Percentiles rank a stretch among this genome's conserved stretches.
Conservation (phyloP, 768 basidiomycete species). For the Clitopilus passeckerianus region DNA sequence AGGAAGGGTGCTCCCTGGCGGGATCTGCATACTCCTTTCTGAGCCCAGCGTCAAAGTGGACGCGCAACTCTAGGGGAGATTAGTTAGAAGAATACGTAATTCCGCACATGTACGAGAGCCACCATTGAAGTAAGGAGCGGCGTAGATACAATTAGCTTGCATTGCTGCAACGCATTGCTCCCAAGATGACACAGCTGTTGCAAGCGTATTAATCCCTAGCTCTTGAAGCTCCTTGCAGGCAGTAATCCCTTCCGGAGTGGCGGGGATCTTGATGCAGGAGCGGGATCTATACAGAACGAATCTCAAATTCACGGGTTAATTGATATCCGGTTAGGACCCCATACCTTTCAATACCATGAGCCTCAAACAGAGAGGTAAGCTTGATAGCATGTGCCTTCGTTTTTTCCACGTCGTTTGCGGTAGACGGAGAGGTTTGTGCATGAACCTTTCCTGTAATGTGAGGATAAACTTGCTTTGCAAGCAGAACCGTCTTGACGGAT, state of each 20-base stretch:
- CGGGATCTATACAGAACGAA: slow-evolving; percentile 27
- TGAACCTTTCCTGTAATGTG: slow-evolving; percentile 37
- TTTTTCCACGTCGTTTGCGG: slow-evolving; percentile 33
- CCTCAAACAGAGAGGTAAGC: slow-evolving; percentile 35
- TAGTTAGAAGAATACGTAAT: too few relatives aligned
- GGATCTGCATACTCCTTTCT: slow-evolving; percentile 35
- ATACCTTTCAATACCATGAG: slow-evolving; percentile 36
- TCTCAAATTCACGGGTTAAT: background rate
- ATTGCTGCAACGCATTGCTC: slow-evolving; percentile 51
- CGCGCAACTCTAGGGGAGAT: slow-evolving; percentile 32
- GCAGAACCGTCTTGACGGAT: slow-evolving; percentile 31
- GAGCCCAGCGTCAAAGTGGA: slow-evolving; percentile 35
- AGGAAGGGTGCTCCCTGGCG: slow-evolving; percentile 36
- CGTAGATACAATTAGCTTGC: slow-evolving; percentile 47
- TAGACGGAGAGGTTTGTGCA: slow-evolving; percentile 36
- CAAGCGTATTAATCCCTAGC: slow-evolving; percentile 46
- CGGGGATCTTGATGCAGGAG: slow-evolving; percentile 57
- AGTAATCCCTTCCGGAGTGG: slow-evolving; percentile 45
- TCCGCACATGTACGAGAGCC: too few relatives aligned
- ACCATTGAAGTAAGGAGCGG: slow-evolving; percentile 58
- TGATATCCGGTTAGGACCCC: background rate
- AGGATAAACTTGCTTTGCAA: slow-evolving; percentile 39
- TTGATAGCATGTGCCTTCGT: slow-evolving; percentile 38
- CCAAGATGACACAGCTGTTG: slow-evolving; percentile 49
- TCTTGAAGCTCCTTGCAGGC: slow-evolving; percentile 42